Evolutionary conservation across 352 stramenopile species (phyloP), one percentile per base, ranked within the genome.

Genomic region (Thraustochytrium striatum): DNA sequence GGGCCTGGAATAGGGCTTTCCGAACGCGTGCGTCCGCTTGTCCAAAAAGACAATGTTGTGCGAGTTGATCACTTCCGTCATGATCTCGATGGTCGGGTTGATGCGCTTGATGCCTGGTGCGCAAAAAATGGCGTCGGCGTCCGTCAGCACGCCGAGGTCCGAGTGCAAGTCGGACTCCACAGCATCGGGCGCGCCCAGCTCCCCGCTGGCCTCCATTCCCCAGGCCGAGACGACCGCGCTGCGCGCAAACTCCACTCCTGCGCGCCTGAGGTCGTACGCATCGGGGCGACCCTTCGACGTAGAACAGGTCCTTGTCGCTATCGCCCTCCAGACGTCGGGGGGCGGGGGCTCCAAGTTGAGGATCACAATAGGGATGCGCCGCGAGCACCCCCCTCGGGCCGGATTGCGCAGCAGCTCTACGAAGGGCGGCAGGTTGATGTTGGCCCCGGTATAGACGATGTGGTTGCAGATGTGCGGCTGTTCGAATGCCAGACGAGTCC

Each of bases 71-170:
- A 75, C 25, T 32, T 75, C 65, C 5, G 65, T 75, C 28, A 75
- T 75, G 65, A 75, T 75, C 2, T 61, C 65, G 36, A 75, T 75
- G 8, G 65, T 38, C 1, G 65, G 65, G 25, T 75, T 75, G 19
- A 75, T 2, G 11, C 65, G 28, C 43, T 55, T 3, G 36, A 75
- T 72, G 43, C 65, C 52, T 30, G 65, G 65, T 1, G 65, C 41
- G 16, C 41, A 39, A 75, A 75, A 75, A 30, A 75, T 75, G 50
- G 65, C 65, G 50, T 75, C 65, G n/a, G 65, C 65, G 30, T 75
- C 65, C 16, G 59, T 33, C 13, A 70, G 35, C 3, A 38, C 59
- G 9, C 25, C 25, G 2, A 38, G 35, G 35, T 70, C 59, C 9
- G 28, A 50, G 52, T 75, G 30, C 9, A 53, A 33, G 21, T 13